Conservation (phyloP, 352 stramenopile species). For the Phytophthora nicotianae region DNA sequence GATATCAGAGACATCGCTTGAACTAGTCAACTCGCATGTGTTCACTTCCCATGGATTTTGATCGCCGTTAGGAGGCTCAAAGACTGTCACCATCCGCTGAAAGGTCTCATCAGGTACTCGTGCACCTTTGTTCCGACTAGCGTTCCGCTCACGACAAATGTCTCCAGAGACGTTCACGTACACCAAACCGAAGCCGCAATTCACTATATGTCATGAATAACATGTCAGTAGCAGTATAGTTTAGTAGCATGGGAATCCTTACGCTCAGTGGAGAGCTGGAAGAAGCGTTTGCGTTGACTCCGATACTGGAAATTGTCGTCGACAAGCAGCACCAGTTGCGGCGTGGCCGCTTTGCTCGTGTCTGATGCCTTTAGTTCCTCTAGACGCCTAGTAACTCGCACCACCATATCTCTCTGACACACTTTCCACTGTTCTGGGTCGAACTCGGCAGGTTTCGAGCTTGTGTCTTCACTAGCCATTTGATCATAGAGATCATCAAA, state of each 20-base stretch:
- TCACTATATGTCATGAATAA: slow-evolving; percentile 32
- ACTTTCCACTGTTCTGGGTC: slow-evolving; percentile 59
- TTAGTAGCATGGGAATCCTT: neutral
- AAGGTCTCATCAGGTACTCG: slow-evolving; percentile 54
- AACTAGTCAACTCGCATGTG: slow-evolving; percentile 7
- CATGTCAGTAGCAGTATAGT: slow-evolving; percentile 21
- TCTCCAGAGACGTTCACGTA: slow-evolving; percentile 35
- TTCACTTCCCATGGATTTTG: slow-evolving; percentile 48
- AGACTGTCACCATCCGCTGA: slow-evolving; percentile 49
- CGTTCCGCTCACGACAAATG: slow-evolving; percentile 53
- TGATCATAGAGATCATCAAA: slow-evolving; percentile 70
- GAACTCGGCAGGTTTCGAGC: slow-evolving; percentile 32
- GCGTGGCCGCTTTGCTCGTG: neutral
- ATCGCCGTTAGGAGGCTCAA: slow-evolving; percentile 43
- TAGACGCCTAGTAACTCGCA: slow-evolving; percentile 25
- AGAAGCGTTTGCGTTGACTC: slow-evolving; percentile 75
- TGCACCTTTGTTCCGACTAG: slow-evolving; percentile 18
- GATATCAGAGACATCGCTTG: neutral
- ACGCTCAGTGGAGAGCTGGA: slow-evolving; percentile 56
- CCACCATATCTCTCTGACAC: slow-evolving; percentile 54
- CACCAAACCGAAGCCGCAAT: slow-evolving; percentile 55
- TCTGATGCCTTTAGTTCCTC: slow-evolving; percentile 3
- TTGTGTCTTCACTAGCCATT: neutral
- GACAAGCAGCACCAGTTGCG: slow-evolving; percentile 54
- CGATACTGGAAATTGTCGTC: slow-evolving; percentile 79